These are phyloP conservation scores for Podospora australis DNA, from an alignment of 495 filamentous ascomycete genomes.

Conservation along the genomic window DNA sequence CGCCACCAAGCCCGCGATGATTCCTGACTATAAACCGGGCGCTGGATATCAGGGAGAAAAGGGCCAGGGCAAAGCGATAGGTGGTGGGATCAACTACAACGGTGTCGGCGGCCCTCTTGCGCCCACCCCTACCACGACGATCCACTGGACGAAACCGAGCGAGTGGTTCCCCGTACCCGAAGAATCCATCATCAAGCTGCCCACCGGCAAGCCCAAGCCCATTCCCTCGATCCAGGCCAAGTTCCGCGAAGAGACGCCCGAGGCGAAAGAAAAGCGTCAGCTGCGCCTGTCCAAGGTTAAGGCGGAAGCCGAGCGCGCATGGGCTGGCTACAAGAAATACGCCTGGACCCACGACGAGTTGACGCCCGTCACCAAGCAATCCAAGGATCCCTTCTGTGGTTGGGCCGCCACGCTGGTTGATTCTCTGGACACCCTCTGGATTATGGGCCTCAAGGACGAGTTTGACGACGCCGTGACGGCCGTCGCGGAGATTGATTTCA, in stretches of 20 bases:
- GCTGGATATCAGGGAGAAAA: constrained; percentile 2
- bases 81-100: constrained; percentile 11
- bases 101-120: constrained; percentile 9
- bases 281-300: constrained; percentile 63
- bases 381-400: constrained; percentile 75
- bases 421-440: constrained; percentile 89
- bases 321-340: constrained; percentile 74
- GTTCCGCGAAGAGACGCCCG: constrained; percentile 57
- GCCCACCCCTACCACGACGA: constrained; percentile 20
- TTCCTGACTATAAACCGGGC: constrained; percentile 7
- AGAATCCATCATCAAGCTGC: constrained; percentile 66
- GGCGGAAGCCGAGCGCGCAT: constrained; percentile 68
- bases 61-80: constrained; percentile 7
- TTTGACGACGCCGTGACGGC: constrained; percentile 79
- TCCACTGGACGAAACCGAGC: constrained; percentile 64
- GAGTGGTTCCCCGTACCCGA: constrained; percentile 70
- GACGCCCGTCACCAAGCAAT: constrained; percentile 56
- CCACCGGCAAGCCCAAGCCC: constrained; percentile 57
- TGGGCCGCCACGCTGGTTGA: constrained; percentile 96
- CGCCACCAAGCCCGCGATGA: background rate
- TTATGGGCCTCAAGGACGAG: constrained; percentile 85
- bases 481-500: constrained; percentile 84
- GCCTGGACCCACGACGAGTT: constrained; percentile 87
- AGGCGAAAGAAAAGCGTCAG: constrained; percentile 55
- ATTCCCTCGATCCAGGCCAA: constrained; percentile 72